Evolutionary conservation across 352 stramenopile species (phyloP), one percentile per base, ranked within the genome.

Genomic region (Hyphochytrium catenoides): DNA sequence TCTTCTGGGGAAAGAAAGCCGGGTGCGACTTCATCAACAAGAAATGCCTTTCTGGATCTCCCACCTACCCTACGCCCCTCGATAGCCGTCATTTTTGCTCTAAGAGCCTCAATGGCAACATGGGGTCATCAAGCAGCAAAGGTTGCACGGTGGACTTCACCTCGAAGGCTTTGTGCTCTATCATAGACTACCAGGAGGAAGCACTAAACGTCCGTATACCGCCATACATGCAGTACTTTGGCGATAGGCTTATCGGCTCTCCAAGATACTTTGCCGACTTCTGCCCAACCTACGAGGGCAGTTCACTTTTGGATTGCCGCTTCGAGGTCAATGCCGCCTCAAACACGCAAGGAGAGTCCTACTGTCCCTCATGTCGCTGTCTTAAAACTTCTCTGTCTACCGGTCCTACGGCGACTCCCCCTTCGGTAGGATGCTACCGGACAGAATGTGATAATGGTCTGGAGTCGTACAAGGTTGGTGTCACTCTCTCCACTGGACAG

Each of bases 281-380:
- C 36, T 83, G 65, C 28, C 68, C 68, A 3, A 59, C 79, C 30
- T 76, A 77, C 28, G 56, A 63, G 22, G 68, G 63, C 26, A 78
- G 65, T 39, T 43, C 49, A 6, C 52, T 52, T 16, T 65, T 65
- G 26, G 65, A 83, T 43, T 83, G 68, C 43, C 48, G 50, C n/a
- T 51, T 61, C 26, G 39, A 50, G 5, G 40, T 27, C 24, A 83
- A 83, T 31, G 73, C 62, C 11, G 54, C 32, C 5, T 56, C 74
- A 46, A 82, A 79, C 39, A 70, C 79, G 14, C 34, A 78, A 4
- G 68, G 68, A 3, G 68, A 83, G 42, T 61, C 56, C 0, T 79
- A 83, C 42, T 68, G 63, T 25, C 34, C 60, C 0, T 70, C 54
- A 3, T 76, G 68, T 43, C 69, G 63, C 31, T 83, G 65, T 50